Base-by-base conservation (phyloP, 805 yeast genomes). In the Komagataella kurtzmanii region DNA sequence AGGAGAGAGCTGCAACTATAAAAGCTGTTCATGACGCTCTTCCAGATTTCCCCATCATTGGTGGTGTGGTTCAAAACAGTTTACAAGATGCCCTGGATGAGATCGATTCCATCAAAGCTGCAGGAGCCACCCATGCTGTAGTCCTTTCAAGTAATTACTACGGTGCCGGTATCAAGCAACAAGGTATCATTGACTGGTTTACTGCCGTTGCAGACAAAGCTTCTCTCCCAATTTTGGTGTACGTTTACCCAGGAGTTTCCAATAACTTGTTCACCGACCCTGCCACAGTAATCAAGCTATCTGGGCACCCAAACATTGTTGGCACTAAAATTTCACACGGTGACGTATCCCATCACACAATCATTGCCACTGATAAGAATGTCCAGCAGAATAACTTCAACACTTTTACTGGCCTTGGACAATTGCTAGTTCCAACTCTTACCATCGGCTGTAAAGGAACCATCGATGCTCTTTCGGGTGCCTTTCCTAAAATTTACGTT, bases 321-420 rank as follows among this genome's bases (percentile, higher is more conserved):
- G 82, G 83, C 17, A 66, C 73, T 55, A 78, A 78, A 62, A 63
- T 76, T 54, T 71, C 80, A 5, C 76, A 77, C 59, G 76, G 73
- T 36, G 76, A 78, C 58, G 70, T 77, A 44, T 66, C 77, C 19
- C 70, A 70, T 49, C 74, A 74, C 58, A 66, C 73, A 24, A 61
- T 72, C 54, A 65, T 77, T 45, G 76, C 77, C 1, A 63, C 69
- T 23, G 69, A 71, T 57, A 68, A 71, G 46, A 66, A 63, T 45
- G 67, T 74, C 51, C 56, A 59, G 49, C 57, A 61, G 30, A 69
- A 68, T 55, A 65, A 72, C 55, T 77, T 77, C 64, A 54, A 61
- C 24, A 61, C 70, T 43, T 69, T 74, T 56, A 71, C 79, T 7
- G 82, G 82, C 14, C 65, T 75, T 17, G 80, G 80, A 24, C 80